These are phyloP conservation scores for Naganishia randhawae DNA, from an alignment of 768 basidiomycete species.

Conservation along the genomic window DNA sequence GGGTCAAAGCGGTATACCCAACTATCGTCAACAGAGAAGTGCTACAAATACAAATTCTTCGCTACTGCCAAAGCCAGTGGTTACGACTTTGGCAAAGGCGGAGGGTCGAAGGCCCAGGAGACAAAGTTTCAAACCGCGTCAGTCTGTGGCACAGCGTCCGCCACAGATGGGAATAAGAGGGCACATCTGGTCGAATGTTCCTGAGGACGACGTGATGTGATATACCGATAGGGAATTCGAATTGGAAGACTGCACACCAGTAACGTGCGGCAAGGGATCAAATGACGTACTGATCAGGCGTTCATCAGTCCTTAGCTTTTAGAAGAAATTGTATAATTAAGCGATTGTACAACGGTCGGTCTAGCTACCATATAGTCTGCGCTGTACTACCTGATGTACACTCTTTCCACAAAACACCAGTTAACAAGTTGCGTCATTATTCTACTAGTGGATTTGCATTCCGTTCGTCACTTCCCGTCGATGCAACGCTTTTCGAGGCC, in stretches of 20 bases:
- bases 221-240: not conserved
- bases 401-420: too few relatives aligned
- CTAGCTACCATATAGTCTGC: not conserved
- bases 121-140: slow-evolving; percentile 25
- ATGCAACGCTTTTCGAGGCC: not conserved
- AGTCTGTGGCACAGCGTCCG: slow-evolving; percentile 16
- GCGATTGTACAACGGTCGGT: slow-evolving; percentile 1
- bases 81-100: slow-evolving; percentile 6
- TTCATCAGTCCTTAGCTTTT: not conserved
- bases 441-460: too few relatives aligned
- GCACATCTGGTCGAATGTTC: slow-evolving; percentile 19
- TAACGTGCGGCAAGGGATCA: not conserved
- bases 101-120: slow-evolving; percentile 23
- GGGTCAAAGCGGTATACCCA: slow-evolving; percentile 10
- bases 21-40: slow-evolving; percentile 16
- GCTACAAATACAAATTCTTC: slow-evolving; percentile 7
- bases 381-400: too few relatives aligned
- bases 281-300: not conserved
- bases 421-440: too few relatives aligned
- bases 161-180: slow-evolving; percentile 3
- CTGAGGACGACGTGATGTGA: slow-evolving; percentile 16
- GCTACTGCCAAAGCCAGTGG: slow-evolving; percentile 12
- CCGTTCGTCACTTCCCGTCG: too few relatives aligned
- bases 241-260: not conserved
- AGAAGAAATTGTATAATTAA: not conserved